Evolutionary conservation across 2,329 filamentous ascomycete species (phyloP), one percentile per base, ranked within the genome.

Genomic region (Lithohypha guttulata): DNA sequence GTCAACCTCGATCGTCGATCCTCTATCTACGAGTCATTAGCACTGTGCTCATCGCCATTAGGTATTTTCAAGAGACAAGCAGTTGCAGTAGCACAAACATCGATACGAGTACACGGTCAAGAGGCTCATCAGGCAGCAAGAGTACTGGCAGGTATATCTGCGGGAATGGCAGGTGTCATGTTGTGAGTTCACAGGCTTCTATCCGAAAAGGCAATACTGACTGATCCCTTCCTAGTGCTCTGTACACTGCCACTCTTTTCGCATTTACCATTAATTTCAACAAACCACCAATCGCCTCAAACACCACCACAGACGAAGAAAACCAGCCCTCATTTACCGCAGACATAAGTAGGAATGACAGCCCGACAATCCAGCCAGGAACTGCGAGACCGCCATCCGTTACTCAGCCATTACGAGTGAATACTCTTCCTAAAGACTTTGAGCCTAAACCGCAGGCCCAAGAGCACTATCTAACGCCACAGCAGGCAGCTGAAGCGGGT

Each of bases 71-170:
- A 37, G 23, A 9, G 23, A 37, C 20, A 34, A n/a, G 14, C 13
- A 20, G 10, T 6, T 15, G 11, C 22, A 13, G 9, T 34, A 21
- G 9, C 8, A 27, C 3, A 6, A 3, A 37, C 23, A 11, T 19
- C 34, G 18, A 19, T 20, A n/a, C 17, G 23, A 29, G 14, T 37
- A 8, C 34, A 37, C 15, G 5, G 34, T 7, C 15, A 37, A 13
- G 34, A 20, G 11, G 23, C 23, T 2, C 22, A 43, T 20, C 34
- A 43, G 15, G 37, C 39, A 4, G 44, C 42, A 20, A 35, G 48
- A 11, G 44, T 42, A 19, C 30, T 51, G 14, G 44, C 46, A 11
- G 49, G 49, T 13, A 48, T 47, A 3, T 44, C 43, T 35, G 43
- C 49, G 18, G 49, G 43, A 4, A 26, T 51, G 8, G 45, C 42